Evolutionary conservation across 208 protist genomes (phyloP).

Genomic region (Porcisia hertigi): DNA sequence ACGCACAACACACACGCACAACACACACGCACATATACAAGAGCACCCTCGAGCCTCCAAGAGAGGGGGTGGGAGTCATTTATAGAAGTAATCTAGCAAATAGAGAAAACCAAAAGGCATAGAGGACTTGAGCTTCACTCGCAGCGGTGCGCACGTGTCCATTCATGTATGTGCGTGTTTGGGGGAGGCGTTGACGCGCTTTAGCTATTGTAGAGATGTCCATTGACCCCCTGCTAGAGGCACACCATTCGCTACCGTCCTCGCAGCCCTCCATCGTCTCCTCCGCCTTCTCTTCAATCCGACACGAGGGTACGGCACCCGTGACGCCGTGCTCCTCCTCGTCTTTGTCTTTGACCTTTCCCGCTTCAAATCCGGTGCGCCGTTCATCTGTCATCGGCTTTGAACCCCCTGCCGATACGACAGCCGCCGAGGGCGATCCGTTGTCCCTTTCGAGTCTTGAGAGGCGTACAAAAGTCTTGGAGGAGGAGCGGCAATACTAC

Average conservation of each 20-base stretch:
- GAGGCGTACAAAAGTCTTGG: slow-evolving; percentile 40
- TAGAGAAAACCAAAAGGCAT: neutral
- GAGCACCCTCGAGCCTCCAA: neutral
- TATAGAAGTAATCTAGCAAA: neutral
- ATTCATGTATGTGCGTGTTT: neutral
- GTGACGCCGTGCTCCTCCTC: neutral
- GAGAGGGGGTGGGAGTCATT: neutral
- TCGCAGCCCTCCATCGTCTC: slow-evolving; percentile 1
- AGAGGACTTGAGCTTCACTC: neutral
- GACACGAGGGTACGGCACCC: neutral
- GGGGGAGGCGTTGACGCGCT: neutral
- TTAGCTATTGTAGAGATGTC: neutral
- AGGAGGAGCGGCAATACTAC: slow-evolving; percentile 65
- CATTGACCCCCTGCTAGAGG: neutral
- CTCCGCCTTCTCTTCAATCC: slow-evolving; percentile 1
- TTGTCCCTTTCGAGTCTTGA: slow-evolving; percentile 49
- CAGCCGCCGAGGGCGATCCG: slow-evolving; percentile 9
- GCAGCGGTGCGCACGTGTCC: neutral
- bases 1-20: neutral
- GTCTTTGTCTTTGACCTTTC: neutral
- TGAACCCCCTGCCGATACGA: neutral
- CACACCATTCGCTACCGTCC: neutral
- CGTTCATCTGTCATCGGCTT: neutral
- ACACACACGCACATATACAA: neutral
- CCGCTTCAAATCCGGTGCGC: neutral